phyloP scores from a whole-genome alignment of 106 monocot species.

The Allium cepa region DNA sequence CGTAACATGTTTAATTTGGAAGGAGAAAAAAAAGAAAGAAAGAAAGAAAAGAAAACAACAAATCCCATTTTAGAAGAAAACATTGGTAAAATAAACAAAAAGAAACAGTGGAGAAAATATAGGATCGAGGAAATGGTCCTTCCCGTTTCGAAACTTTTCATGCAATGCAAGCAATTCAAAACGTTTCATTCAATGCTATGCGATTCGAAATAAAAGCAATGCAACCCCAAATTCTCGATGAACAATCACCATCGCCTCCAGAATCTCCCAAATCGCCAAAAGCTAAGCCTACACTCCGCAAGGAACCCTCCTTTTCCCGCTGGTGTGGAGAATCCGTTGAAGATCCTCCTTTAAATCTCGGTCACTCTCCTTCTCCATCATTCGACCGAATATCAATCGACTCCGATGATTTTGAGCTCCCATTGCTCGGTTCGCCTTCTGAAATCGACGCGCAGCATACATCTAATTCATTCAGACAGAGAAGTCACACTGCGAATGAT shows the following conservation, averaged over 20 bases:
- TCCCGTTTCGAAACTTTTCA: no score
- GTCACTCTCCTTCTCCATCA: conserved; percentile 2
- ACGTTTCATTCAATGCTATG: no score
- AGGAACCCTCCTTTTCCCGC: conserved; percentile 38
- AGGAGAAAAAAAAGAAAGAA: no score
- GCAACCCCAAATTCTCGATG: neutral
- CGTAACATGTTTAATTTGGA: no score
- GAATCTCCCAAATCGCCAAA: neutral
- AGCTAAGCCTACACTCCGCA: neutral
- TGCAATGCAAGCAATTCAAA: no score
- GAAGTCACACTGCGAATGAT: conserved; percentile 5
- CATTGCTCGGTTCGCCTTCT: conserved; percentile 5
- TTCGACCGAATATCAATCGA: neutral
- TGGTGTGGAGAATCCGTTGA: conserved; percentile 27
- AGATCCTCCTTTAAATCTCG: neutral
- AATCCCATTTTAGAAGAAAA: no score
- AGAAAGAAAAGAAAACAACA: no score
- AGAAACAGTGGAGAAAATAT: no score
- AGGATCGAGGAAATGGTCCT: no score
- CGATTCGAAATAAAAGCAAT: neutral
- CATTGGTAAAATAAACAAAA: no score
- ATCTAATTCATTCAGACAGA: conserved; percentile 45
- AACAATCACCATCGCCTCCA: neutral
- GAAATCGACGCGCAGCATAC: conserved; percentile 8
- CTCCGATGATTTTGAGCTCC: conserved; percentile 15